Evolutionary conservation across 306 rosid genomes (phyloP).

Genomic region (Cicer cuneatum): DNA sequence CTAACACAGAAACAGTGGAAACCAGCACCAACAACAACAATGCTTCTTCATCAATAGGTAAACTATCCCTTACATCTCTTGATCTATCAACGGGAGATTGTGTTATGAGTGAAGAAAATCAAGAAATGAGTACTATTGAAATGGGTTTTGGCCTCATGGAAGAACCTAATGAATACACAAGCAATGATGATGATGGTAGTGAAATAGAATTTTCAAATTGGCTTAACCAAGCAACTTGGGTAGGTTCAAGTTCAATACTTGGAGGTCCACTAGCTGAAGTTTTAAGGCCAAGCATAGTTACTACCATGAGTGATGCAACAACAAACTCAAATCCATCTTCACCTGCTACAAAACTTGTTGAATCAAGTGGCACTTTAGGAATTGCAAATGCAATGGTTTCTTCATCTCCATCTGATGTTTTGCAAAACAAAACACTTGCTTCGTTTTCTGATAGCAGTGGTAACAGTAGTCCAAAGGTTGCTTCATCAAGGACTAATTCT

Average conservation of each 20-base stretch:
- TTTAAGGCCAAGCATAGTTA: slow-evolving; percentile 57
- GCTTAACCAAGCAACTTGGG: slow-evolving; percentile 60
- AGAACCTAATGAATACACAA: slow-evolving; percentile 39
- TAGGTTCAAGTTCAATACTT: slow-evolving; percentile 49
- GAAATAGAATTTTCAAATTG: slow-evolving; percentile 53
- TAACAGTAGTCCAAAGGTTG: slow-evolving; percentile 66
- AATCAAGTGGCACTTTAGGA: slow-evolving; percentile 52
- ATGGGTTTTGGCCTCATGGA: slow-evolving; percentile 58
- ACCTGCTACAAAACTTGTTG: not conserved
- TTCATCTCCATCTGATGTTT: slow-evolving; percentile 75
- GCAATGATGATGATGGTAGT: not conserved
- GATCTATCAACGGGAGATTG: slow-evolving; percentile 72
- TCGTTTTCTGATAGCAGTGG: slow-evolving; percentile 76
- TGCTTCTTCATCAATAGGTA: slow-evolving; percentile 49
- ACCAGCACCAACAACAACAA: slow-evolving; percentile 38
- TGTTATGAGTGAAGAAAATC: slow-evolving; percentile 49
- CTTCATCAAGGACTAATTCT: slow-evolving; percentile 58
- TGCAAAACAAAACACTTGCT: slow-evolving; percentile 65
- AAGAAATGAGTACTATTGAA: slow-evolving; percentile 50
- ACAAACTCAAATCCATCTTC: slow-evolving; percentile 43
- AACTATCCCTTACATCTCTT: slow-evolving; percentile 63
- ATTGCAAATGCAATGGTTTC: slow-evolving; percentile 49
- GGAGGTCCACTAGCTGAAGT: slow-evolving; percentile 89
- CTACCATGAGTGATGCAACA: slow-evolving; percentile 46
- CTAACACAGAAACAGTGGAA: slow-evolving; percentile 49